A percentile compares a stretch with the other conserved stretches of the same genome.
These are phyloP conservation scores for Eutypella sp. DNA, from an alignment of 2,329 filamentous ascomycete species.

Conservation along the genomic window DNA sequence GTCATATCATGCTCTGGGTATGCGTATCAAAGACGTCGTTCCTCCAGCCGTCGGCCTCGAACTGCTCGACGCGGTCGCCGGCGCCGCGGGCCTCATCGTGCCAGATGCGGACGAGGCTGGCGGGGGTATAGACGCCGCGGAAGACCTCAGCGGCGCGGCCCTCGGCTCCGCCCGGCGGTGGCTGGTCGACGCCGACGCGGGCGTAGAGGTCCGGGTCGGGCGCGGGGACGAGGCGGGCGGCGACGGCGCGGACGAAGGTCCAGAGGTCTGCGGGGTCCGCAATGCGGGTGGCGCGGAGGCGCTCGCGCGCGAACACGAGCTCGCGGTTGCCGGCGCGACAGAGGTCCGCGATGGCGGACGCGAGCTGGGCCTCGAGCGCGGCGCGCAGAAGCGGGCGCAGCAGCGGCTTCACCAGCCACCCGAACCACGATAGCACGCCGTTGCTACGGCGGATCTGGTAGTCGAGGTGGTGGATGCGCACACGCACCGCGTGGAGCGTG, in stretches of 20 bases:
- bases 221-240: slow-evolving; percentile 67
- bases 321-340: slow-evolving; percentile 77
- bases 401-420: slow-evolving; percentile 80
- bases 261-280: slow-evolving; percentile 72
- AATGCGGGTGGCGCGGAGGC: slow-evolving; percentile 79
- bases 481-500: slow-evolving; percentile 67
- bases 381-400: slow-evolving; percentile 75
- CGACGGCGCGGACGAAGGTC: slow-evolving; percentile 78
- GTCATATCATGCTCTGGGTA: no score
- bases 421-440: slow-evolving; percentile 69
- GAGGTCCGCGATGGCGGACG: slow-evolving; percentile 62
- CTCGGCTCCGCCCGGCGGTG: slow-evolving; percentile 32
- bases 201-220: slow-evolving; percentile 74
- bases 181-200: slow-evolving; percentile 61
- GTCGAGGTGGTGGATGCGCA: slow-evolving; percentile 80
- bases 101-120: slow-evolving; percentile 87
- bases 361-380: slow-evolving; percentile 69
- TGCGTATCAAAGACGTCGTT: slow-evolving; percentile 71
- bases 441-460: slow-evolving; percentile 72
- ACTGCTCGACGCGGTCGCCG: slow-evolving; percentile 69
- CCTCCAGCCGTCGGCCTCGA: slow-evolving; percentile 68
- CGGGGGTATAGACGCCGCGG: slow-evolving; percentile 79
- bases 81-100: slow-evolving; percentile 70
- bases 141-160: slow-evolving; percentile 47
- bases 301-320: slow-evolving; percentile 78